Percentiles rank a stretch among this genome's conserved stretches.
Evolutionary conservation across 257 asterid species (phyloP).

Genomic region (Solanum megistacrolobum): DNA sequence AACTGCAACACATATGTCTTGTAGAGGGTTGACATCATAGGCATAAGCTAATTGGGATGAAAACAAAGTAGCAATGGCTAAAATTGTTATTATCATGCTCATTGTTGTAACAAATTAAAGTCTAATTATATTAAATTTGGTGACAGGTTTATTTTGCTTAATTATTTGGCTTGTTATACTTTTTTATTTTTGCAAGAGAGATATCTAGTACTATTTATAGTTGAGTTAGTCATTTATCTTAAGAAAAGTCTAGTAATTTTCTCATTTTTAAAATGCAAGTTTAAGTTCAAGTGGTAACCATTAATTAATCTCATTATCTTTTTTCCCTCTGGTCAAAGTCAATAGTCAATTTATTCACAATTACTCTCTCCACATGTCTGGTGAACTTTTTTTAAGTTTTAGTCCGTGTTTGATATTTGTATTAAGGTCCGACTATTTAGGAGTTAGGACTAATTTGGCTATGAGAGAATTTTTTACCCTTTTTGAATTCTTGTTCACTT

Average conservation of each 20-base stretch:
- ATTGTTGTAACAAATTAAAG: neutral
- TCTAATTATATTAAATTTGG: neutral
- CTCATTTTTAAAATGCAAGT: neutral
- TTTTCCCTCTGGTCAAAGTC: neutral
- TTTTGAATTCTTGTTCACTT: too few relatives aligned
- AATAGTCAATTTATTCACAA: neutral
- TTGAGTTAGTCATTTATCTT: neutral
- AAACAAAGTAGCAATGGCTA: neutral
- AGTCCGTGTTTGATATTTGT: neutral
- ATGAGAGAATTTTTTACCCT: too few relatives aligned
- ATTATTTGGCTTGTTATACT: neutral
- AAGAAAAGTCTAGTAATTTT: neutral
- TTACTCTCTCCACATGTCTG: neutral
- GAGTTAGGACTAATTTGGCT: neutral
- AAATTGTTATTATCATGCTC: neutral
- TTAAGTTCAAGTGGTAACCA: neutral
- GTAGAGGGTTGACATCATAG: neutral
- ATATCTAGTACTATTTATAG: neutral
- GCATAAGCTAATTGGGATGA: neutral
- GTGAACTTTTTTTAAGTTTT: neutral
- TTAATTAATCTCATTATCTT: neutral
- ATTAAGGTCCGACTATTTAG: accelerated
- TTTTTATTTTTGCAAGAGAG: neutral
- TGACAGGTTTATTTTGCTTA: neutral
- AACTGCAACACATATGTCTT: neutral